Conservation (phyloP, 2,329 filamentous ascomycete species). For the Fusarium sp. region DNA sequence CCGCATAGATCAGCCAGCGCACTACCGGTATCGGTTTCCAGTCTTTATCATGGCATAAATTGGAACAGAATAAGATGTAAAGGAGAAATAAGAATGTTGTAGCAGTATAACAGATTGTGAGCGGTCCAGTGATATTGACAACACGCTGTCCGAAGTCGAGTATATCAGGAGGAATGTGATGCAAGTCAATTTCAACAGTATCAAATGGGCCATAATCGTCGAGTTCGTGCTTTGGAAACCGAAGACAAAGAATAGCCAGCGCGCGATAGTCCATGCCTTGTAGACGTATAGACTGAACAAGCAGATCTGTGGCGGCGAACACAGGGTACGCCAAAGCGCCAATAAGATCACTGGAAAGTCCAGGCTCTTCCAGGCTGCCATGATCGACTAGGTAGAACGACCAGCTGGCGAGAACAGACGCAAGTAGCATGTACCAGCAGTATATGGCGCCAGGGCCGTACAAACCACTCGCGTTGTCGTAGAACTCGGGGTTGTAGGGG, state of each 20-base stretch:
- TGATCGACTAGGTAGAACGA: not conserved
- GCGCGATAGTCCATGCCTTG: not conserved
- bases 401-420: slow-evolving; percentile 12
- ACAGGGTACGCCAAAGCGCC: slow-evolving; percentile 17
- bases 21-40: not conserved
- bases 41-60: not conserved
- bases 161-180: not conserved
- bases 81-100: not conserved
- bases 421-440: slow-evolving; percentile 26
- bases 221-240: not conserved
- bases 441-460: slow-evolving; percentile 21
- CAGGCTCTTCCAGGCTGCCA: not conserved
- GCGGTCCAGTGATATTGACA: slow-evolving; percentile 6
- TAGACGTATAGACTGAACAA: slow-evolving; percentile 1
- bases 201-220: not conserved
- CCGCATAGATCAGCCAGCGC: not conserved
- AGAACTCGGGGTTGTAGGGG: slow-evolving; percentile 28
- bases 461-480: slow-evolving; percentile 2
- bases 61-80: not conserved
- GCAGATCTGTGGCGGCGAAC: slow-evolving; percentile 18
- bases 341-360: slow-evolving; percentile 12
- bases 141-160: slow-evolving; percentile 1
- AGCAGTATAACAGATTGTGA: slow-evolving; percentile 3
- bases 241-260: slow-evolving; percentile 13
- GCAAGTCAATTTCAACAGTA: not conserved